Conservation (phyloP, 371 early-diverging fungal species). For the Encephalitozoon intestinalis region DNA sequence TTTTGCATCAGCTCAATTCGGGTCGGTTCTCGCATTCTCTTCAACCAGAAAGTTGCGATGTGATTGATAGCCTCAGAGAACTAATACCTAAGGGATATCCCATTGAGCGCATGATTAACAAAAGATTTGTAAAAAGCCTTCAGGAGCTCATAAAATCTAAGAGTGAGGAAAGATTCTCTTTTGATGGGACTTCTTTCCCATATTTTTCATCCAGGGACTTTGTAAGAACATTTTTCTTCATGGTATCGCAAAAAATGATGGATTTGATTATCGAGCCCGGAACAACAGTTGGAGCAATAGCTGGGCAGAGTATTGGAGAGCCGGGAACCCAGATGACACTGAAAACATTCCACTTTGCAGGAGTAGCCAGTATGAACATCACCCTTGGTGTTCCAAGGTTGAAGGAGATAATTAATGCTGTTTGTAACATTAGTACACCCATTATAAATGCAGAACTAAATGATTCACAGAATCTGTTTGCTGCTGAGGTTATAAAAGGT, state of each 20-base stretch:
- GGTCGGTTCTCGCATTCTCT: background rate
- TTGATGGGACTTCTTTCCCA: background rate
- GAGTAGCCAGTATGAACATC: conserved; percentile 94
- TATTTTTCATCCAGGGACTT: background rate
- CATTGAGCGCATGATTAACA: background rate
- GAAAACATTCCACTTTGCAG: conserved; percentile 99
- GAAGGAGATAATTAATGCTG: conserved; percentile 74
- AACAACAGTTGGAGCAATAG: conserved; percentile 76
- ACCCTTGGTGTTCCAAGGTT: conserved; percentile 97
- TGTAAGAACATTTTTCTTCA: background rate
- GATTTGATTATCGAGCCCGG: conserved; percentile 71
- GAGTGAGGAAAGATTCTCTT: background rate
- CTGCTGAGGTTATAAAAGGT: conserved; percentile 71
- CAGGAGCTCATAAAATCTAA: background rate
- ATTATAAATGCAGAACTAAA: conserved; percentile 72
- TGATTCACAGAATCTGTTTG: conserved; percentile 12
- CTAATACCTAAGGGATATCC: background rate
- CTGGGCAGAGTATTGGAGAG: conserved; percentile 94
- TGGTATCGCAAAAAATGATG: conserved; percentile 5
- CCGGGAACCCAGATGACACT: conserved; percentile 99
- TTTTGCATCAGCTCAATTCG: background rate
- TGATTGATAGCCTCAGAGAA: background rate
- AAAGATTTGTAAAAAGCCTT: background rate
- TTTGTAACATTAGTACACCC: conserved; percentile 76
- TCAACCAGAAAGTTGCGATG: background rate